Conservation (phyloP, 2,329 filamentous ascomycete species). For the Piedraia hortae region DNA sequence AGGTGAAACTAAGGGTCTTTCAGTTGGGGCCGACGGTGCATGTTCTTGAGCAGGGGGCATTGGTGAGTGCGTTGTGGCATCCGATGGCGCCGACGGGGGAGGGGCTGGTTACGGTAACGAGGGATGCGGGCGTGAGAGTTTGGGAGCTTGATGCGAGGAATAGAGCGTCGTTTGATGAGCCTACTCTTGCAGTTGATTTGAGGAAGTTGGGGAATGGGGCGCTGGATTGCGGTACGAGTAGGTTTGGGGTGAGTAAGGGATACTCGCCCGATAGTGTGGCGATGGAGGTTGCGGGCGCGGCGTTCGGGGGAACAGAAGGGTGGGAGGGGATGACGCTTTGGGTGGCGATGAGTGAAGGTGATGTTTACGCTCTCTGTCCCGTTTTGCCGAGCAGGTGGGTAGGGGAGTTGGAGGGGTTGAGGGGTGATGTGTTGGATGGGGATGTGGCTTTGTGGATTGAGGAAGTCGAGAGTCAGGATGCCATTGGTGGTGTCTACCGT, state of each 20-base stretch:
- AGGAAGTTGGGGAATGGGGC: constrained; percentile 69
- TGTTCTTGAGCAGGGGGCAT: constrained; percentile 55
- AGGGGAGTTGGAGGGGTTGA: constrained; percentile 38
- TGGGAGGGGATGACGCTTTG: constrained; percentile 95
- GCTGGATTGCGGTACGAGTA: constrained; percentile 57
- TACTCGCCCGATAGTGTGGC: constrained; percentile 79
- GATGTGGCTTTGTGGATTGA: constrained; percentile 25
- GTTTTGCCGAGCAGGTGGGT: constrained; percentile 71
- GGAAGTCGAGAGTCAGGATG: constrained; percentile 27
- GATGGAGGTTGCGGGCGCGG: constrained; percentile 78
- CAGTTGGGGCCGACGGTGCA: constrained; percentile 83
- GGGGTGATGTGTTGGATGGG: constrained; percentile 16
- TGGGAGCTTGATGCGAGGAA: constrained; percentile 76
- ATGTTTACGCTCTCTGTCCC: constrained; percentile 80
- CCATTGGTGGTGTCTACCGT: constrained; percentile 25
- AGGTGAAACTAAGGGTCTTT: constrained; percentile 59
- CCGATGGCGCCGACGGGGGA: constrained; percentile 59
- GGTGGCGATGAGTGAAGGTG: constrained; percentile 82
- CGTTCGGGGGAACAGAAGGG: constrained; percentile 52
- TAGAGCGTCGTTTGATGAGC: constrained; percentile 63
- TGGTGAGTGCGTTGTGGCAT: constrained; percentile 74
- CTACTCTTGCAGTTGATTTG: constrained; percentile 60
- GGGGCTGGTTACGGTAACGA: constrained; percentile 66
- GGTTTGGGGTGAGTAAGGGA: constrained; percentile 43
- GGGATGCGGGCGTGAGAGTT: constrained; percentile 61